A percentile compares a stretch with the other conserved stretches of the same genome.
phyloP scores from a whole-genome alignment of 148 eudicot species.

The Nepenthes gracilis region DNA sequence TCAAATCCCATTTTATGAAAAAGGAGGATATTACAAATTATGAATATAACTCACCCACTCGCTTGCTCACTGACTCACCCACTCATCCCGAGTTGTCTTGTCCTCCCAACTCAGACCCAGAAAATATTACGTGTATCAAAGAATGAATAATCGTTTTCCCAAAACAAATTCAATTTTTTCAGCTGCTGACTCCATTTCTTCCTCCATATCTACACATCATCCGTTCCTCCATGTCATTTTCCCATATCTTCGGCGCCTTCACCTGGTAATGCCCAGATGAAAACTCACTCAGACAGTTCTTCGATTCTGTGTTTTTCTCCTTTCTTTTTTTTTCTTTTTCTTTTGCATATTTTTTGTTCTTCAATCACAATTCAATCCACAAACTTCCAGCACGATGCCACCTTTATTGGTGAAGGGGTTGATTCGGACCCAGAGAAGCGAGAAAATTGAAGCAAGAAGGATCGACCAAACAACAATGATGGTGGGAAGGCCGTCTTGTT shows the following conservation, averaged over 20 bases:
- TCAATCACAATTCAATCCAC: slow-evolving; percentile 86
- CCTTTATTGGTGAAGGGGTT: slow-evolving; percentile 68
- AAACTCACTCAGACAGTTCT: no score
- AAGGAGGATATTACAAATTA: neutral
- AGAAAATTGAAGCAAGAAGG: slow-evolving; percentile 76
- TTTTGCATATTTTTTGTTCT: neutral
- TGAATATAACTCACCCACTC: neutral
- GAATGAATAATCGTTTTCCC: slow-evolving; percentile 25
- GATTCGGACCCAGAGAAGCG: slow-evolving; percentile 86
- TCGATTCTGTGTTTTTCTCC: neutral
- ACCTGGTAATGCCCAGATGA: no score
- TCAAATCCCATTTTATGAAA: neutral
- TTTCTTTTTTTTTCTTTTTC: neutral
- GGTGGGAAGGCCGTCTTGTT: slow-evolving; percentile 60
- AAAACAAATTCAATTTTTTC: slow-evolving; percentile 11
- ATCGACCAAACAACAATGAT: slow-evolving; percentile 88
- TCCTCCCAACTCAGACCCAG: neutral
- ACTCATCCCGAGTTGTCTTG: neutral
- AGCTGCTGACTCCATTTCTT: slow-evolving; percentile 7
- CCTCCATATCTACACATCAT: slow-evolving; percentile 6
- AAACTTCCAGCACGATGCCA: slow-evolving; percentile 73
- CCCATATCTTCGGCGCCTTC: neutral
- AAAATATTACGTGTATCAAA: slow-evolving; percentile 1
- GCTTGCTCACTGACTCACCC: neutral
- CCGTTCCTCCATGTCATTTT: slow-evolving; percentile 8